These are phyloP conservation scores for Pseudocercospora fijiensis DNA, from an alignment of 2,329 filamentous ascomycete genomes.

Conservation along the genomic window DNA sequence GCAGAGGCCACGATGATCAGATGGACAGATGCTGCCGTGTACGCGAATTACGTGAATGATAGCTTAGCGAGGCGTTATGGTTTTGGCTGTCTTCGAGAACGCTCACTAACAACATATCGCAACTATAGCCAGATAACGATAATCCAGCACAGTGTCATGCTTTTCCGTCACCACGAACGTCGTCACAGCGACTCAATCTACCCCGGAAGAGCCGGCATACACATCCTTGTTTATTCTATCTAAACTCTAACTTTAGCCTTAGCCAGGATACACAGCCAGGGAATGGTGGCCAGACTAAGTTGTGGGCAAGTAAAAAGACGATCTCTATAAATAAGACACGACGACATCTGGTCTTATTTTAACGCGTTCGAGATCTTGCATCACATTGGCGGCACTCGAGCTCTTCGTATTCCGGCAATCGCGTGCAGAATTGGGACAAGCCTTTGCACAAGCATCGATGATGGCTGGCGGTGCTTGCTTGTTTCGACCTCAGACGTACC, in stretches of 20 bases:
- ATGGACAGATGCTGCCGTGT: not conserved
- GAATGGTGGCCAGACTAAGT: not conserved
- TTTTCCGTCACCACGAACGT: not conserved
- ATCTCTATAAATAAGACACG: not conserved
- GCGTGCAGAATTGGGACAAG: not conserved
- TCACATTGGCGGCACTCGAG: not conserved
- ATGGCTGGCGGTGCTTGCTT: conserved; percentile 1
- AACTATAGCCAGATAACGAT: conserved; percentile 2
- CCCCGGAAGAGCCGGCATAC: not conserved
- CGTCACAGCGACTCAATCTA: not conserved
- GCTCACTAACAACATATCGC: not conserved
- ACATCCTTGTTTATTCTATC: not conserved
- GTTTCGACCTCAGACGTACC: conserved; percentile 6
- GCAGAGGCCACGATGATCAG: not conserved
- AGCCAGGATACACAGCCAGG: not conserved
- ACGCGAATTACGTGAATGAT: not conserved
- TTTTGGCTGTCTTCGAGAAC: not conserved
- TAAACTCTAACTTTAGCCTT: not conserved
- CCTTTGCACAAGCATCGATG: not conserved
- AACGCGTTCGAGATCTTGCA: not conserved
- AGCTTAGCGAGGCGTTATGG: conserved; percentile 5
- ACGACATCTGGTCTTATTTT: not conserved
- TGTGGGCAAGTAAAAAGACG: not conserved
- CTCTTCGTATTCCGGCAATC: not conserved
- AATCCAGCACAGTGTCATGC: not conserved